Base-by-base conservation (phyloP, 768 basidiomycete genomes). In the Rhodotorula toruloides region DNA sequence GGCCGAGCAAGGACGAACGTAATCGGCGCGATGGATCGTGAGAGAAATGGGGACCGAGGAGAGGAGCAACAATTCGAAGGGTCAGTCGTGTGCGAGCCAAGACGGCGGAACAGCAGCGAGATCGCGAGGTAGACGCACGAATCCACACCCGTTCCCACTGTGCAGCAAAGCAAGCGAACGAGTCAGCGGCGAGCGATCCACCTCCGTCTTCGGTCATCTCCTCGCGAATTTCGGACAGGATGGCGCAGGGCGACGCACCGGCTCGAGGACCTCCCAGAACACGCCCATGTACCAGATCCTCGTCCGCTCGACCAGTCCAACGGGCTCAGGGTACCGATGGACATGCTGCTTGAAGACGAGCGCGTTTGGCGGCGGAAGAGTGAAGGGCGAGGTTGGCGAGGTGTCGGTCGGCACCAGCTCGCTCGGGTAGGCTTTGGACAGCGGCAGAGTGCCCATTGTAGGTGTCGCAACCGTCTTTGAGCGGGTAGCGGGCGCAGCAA, bases 281-380 rank as follows among this genome's bases (percentile, higher is more conserved):
- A 36, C 13, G 25, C 49, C 59, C 25, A 2, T 16, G 49, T 60
- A 60, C 22, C 19, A 14, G 19, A 34, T 0, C 39, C 19, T 44
- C 16, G 27, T 13, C 7, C 31, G 29, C 34, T 58, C 43, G 14
- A 6, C 7, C 14, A 12, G 11, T 0, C 3, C 4, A 8, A 57
- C 12, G 25, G 22, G 11, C 2, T 4, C 22, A 44, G 44, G 34
- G 10, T 2, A 13, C 13, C 56, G 56, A 36, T 58, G 56, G 25
- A 58, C 44, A 9, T 19, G 34, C 46, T 58, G 56, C n/a, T 19
- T 1, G 21, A 48, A 58, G 14, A 58, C 56, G 46, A 58, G 46
- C 17, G 56, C 56, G n/a, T 46, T 46, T 2, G 43, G 43, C 36
- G 56, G 56, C 2, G 56, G 56, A 4, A 19, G 4, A 4, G 56